phyloP scores from a whole-genome alignment of 2,329 filamentous ascomycete genomes.

The Xylaria sp. region DNA sequence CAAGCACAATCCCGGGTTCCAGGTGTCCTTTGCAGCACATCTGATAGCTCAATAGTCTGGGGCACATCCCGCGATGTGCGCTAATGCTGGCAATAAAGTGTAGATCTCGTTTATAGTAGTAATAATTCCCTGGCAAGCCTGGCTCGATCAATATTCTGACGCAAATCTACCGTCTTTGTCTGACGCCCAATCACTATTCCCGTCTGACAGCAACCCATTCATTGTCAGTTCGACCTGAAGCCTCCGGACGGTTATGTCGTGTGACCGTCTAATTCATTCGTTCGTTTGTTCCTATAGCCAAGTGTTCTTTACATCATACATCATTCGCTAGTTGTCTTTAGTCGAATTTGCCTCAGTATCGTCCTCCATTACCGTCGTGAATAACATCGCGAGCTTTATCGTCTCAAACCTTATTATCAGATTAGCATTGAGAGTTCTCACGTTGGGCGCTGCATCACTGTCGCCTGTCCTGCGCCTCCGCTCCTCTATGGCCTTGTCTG shows the following conservation, averaged over 20 bases:
- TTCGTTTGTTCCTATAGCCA: not conserved
- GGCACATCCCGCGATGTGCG: not conserved
- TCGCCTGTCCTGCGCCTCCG: not conserved
- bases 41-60: not conserved
- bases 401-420: not conserved
- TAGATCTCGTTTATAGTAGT: not conserved
- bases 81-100: slow-evolving; percentile 2
- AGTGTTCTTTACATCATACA: not conserved
- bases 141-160: not conserved
- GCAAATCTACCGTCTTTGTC: slow-evolving; percentile 8
- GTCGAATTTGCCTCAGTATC: not conserved
- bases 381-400: not conserved
- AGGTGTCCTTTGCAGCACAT: not conserved
- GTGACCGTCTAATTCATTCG: not conserved
- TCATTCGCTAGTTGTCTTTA: not conserved
- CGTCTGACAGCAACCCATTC: not conserved
- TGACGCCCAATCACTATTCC: not conserved
- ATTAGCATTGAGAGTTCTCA: not conserved
- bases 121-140: not conserved
- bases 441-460: not conserved
- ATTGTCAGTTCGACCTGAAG: not conserved
- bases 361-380: not conserved
- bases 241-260: not conserved
- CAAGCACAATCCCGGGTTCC: not conserved
- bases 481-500: slow-evolving; percentile 12